Conservation (phyloP, 2,329 filamentous ascomycete species). For the Calonectria pseudoturangicola region DNA sequence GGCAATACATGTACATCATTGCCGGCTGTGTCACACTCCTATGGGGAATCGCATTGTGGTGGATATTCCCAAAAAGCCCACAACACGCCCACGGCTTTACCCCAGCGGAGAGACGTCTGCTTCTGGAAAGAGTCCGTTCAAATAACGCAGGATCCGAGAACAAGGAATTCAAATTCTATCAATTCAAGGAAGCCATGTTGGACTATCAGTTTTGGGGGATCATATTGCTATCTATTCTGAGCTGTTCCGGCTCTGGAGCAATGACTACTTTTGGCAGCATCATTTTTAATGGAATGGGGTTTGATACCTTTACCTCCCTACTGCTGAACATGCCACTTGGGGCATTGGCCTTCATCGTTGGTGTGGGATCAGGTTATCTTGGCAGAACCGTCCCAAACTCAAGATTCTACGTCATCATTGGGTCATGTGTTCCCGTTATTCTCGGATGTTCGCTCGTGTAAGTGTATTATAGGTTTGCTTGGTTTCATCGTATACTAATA, state of each 20-base stretch:
- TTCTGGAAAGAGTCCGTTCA: slow-evolving; percentile 53
- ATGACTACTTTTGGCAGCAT: slow-evolving; percentile 57
- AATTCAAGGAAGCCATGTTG: slow-evolving; percentile 53
- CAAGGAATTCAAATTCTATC: slow-evolving; percentile 53
- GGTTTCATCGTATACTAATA: not conserved
- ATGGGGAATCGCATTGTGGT: slow-evolving; percentile 53
- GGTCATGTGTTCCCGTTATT: slow-evolving; percentile 54
- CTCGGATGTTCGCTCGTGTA: slow-evolving; percentile 55
- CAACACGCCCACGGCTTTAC: slow-evolving; percentile 56
- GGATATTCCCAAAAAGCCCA: slow-evolving; percentile 56
- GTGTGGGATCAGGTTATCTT: slow-evolving; percentile 57
- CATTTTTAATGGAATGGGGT: slow-evolving; percentile 59
- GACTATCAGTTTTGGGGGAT: slow-evolving; percentile 57
- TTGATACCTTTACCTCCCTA: slow-evolving; percentile 57
- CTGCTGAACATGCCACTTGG: slow-evolving; percentile 59
- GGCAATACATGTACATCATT: slow-evolving; percentile 61
- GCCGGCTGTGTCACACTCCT: slow-evolving; percentile 57
- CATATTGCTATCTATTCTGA: slow-evolving; percentile 54
- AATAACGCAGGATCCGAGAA: slow-evolving; percentile 56
- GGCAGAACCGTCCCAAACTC: slow-evolving; percentile 50
- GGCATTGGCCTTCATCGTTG: slow-evolving; percentile 55
- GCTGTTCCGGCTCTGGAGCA: slow-evolving; percentile 55
- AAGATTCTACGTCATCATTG: slow-evolving; percentile 54
- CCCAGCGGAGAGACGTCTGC: slow-evolving; percentile 52
- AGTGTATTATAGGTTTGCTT: slow-evolving; percentile 19